A percentile compares a stretch with the other conserved stretches of the same genome.
Conservation (phyloP, 495 filamentous ascomycete species). For the Xylaria venustula region DNA sequence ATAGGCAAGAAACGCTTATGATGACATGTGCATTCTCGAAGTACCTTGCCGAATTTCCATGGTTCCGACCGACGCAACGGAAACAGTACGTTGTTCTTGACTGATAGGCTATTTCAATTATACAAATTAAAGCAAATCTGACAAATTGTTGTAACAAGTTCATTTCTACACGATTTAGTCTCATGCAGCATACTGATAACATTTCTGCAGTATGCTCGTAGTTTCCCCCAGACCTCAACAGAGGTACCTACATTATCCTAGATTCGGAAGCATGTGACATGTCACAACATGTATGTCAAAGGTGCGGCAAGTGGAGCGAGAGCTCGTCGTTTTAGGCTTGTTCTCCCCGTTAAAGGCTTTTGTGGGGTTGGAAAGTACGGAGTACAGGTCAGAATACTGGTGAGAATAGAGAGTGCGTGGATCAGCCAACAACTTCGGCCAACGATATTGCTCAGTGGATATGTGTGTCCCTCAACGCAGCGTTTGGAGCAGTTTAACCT, state of each 20-base stretch:
- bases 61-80: background rate
- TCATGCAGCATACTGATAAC: background rate
- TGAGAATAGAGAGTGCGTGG: background rate
- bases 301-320: conserved; percentile 1
- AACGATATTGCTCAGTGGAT: background rate
- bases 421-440: background rate
- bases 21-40: background rate
- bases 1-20: background rate
- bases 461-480: too few relatives aligned
- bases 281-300: background rate
- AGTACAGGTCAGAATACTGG: too few relatives aligned
- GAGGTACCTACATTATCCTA: background rate
- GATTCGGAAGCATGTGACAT: background rate
- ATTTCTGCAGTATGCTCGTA: background rate
- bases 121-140: background rate
- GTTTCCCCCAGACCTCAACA: background rate
- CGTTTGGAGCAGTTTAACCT: too few relatives aligned
- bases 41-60: background rate
- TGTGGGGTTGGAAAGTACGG: too few relatives aligned
- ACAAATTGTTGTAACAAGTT: background rate
- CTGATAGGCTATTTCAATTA: background rate
- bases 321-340: background rate
- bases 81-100: conserved; percentile 2
- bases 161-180: background rate
- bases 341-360: too few relatives aligned